phyloP scores from a whole-genome alignment of 2,329 filamentous ascomycete species.

The Trichoderma atrobrunneum region DNA sequence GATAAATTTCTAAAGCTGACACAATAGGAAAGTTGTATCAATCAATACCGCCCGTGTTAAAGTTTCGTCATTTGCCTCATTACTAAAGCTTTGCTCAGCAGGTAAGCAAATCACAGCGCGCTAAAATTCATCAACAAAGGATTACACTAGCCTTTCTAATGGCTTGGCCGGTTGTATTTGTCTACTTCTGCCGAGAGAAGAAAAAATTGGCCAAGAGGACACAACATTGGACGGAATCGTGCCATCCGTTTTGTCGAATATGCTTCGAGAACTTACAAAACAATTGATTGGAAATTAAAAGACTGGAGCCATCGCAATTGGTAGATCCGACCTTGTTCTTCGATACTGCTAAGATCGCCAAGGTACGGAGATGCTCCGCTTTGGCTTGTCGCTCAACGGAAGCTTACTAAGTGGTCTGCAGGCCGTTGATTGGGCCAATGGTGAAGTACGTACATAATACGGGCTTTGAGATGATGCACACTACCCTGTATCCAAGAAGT shows the following conservation, averaged over 20 bases:
- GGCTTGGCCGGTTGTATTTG: not conserved
- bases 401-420: not conserved
- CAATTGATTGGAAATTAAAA: not conserved
- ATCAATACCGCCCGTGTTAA: not conserved
- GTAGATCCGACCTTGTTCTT: not conserved
- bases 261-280: not conserved
- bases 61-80: not conserved
- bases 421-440: not conserved
- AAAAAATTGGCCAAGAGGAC: not conserved
- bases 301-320: not conserved
- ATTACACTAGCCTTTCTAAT: conserved; percentile 14
- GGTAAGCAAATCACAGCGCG: not conserved
- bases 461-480: not conserved
- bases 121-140: not conserved
- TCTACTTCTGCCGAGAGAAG: not conserved
- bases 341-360: not conserved
- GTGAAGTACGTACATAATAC: not conserved
- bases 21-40: not conserved
- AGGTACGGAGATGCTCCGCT: not conserved
- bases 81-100: conserved; percentile 14
- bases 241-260: not conserved
- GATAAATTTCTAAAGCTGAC: conserved; percentile 16
- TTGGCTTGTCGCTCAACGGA: not conserved
- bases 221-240: not conserved
- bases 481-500: not conserved